Base-by-base conservation (phyloP, 345 rosid genomes). In the Microthlaspi erraticum region DNA sequence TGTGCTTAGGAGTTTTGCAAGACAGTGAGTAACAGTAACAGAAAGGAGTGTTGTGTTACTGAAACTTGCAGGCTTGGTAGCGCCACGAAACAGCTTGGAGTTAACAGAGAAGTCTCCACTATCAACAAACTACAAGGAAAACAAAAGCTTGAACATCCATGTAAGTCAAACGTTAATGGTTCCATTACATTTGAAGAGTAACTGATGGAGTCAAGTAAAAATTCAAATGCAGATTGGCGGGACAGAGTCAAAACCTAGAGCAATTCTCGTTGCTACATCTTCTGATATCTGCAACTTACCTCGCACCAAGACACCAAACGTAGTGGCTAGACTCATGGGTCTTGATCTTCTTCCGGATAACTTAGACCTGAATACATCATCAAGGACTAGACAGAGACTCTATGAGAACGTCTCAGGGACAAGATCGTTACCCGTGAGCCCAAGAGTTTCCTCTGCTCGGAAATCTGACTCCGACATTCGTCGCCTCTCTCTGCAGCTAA, bases 301-400 rank as follows among this genome's bases (percentile, higher is more conserved):
- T 14, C 74, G 83, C 16, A 79, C 84, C 78, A 87, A 83, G 81
- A 86, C 89, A 13, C 96, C 96, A 16, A 89, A 73, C 55, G 66
- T 92, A 39, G 92, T 92, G 1, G 98, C 94, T 14, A 80, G 96
- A 64, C 88, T 92, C 13, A 92, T 92, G 98, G 98, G 98, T 39
- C 96, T 92, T 26, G 98, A 92, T 57, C 83, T 83, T 64, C 92
- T 92, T 45, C 94, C 98, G 0, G 89, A 83, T 49, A 48, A 71
- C 65, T 14, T 57, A 50, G 31, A 57, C 37, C 48, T 16, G 76
- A 36, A 43, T 34, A 85, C 83, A 13, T 79, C 88, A 16, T 77
- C 84, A 52, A 55, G 79, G 31, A 53, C 16, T 34, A 44, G 36
- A 39, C 64, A 45, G 36, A 57, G 48, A 23, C 48, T 4, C 57